Conservation (phyloP, 2,329 filamentous ascomycete species). For the Tolypocladium tropicale region DNA sequence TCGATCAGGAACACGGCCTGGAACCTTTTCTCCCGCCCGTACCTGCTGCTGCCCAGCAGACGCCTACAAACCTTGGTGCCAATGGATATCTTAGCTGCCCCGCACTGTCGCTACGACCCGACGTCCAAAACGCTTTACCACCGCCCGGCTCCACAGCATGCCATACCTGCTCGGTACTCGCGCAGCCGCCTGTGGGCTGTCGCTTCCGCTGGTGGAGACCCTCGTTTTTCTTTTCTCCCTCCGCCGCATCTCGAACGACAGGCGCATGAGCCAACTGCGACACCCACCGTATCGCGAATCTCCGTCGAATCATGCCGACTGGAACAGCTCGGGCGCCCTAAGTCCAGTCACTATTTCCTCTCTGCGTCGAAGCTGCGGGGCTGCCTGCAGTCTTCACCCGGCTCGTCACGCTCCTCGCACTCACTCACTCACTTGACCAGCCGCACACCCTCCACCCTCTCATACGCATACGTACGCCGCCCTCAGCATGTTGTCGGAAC, state of each 20-base stretch:
- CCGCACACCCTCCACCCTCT: background rate
- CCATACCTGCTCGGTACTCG: background rate
- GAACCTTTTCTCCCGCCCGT: too few relatives aligned
- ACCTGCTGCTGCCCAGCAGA: too few relatives aligned
- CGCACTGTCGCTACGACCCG: too few relatives aligned
- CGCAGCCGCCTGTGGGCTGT: background rate
- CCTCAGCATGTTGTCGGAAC: constrained; percentile 44
- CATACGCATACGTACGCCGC: background rate
- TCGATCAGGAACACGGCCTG: too few relatives aligned
- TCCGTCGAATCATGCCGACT: background rate
- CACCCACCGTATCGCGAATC: background rate
- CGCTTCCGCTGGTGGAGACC: background rate
- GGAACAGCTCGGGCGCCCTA: too few relatives aligned
- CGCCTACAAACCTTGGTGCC: too few relatives aligned
- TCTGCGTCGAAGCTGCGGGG: background rate
- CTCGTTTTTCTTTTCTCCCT: background rate
- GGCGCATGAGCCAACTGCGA: background rate
- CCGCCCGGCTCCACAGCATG: background rate
- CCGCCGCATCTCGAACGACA: background rate
- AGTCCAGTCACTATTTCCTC: background rate
- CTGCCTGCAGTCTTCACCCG: background rate
- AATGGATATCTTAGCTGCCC: too few relatives aligned
- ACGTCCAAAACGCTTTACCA: too few relatives aligned
- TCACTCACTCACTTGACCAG: background rate
- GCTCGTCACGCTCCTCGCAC: background rate